Base-by-base conservation (phyloP, 345 rosid species). In the Camelina laxa region DNA sequence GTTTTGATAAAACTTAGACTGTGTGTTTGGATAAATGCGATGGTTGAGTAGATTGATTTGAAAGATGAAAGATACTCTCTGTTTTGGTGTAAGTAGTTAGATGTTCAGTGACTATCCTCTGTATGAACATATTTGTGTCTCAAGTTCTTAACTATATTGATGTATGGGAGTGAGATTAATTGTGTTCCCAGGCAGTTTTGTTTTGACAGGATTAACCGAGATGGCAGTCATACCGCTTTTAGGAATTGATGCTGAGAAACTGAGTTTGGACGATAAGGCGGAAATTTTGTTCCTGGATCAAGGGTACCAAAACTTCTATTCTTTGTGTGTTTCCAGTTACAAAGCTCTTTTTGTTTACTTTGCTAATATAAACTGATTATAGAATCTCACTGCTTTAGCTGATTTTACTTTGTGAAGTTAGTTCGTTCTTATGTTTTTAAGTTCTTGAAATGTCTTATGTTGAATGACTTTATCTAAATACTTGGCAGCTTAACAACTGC, bases 111-210 rank as follows among this genome's bases (percentile, higher is more conserved):
- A 50, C 15, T 30, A 9, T 45, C 2, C 53, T 27, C 33, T 24
- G 7, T 15, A 35, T 33, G 36, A 72, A 7, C 66, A 50, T 36
- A 64, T 11, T 30, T 1, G n/a, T 27, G 16, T 27, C 22, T 71
- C 49, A 3, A 57, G 5, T 9, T 31, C 42, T n/a, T 9, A 9
- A 30, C 6, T 36, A 5, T 17, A 17, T 27, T n/a, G 19, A 22
- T 3, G 42, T 57, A 50, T 19, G 72, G 36, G 44, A 55, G 35
- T 53, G 79, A 67, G 75, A 64, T 81, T 88, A 60, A 85, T 59
- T 73, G 69, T 84, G 72, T 77, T 85, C 73, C 86, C 96, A 86
- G 93, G 85, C 98, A 93, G 98, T 89, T 93, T 93, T 85, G 85
- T 86, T 81, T 87, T 93, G 91, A 89, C 98, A 89, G 95, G 97